These are phyloP conservation scores for Globisporangium iwayamae DNA, from an alignment of 352 stramenopile genomes.

Conservation along the genomic window DNA sequence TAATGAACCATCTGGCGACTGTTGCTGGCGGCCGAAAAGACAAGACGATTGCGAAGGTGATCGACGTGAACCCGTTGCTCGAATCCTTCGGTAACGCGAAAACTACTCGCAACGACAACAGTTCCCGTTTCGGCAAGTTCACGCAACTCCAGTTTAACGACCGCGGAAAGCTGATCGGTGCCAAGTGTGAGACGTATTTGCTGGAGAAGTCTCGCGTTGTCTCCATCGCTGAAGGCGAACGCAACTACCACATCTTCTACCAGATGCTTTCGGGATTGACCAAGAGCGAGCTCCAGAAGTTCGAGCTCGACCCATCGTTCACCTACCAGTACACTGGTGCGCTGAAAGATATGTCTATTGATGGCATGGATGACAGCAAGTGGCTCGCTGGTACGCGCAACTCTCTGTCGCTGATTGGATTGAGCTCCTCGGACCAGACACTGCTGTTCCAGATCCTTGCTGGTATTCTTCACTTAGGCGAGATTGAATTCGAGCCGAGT, in stretches of 20 bases:
- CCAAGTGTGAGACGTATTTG: constrained; percentile 93
- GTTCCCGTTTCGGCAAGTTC: constrained; percentile 89
- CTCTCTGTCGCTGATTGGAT: constrained; percentile 75
- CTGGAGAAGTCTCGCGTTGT: constrained; percentile 96
- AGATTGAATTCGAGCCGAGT: constrained; percentile 89
- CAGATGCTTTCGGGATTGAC: constrained; percentile 83
- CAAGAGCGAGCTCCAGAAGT: constrained; percentile 45
- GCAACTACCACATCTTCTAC: constrained; percentile 99
- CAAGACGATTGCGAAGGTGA: constrained; percentile 89
- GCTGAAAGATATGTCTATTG: constrained; percentile 75
- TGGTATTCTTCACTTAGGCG: constrained; percentile 95
- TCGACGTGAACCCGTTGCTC: constrained; percentile 90
- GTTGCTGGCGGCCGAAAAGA: constrained; percentile 82
- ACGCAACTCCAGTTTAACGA: constrained; percentile 87
- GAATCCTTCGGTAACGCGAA: constrained; percentile 95
- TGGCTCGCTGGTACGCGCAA: constrained; percentile 78
- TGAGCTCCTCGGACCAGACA: constrained; percentile 50
- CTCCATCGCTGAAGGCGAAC: constrained; percentile 92
- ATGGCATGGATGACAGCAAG: constrained; percentile 82
- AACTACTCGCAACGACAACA: constrained; percentile 93
- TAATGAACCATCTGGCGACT: constrained; percentile 87
- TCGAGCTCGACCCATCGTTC: constrained; percentile 57
- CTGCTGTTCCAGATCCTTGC: constrained; percentile 82
- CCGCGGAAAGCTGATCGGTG: constrained; percentile 74
- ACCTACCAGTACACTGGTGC: constrained; percentile 75